phyloP scores from a whole-genome alignment of 2,329 filamentous ascomycete genomes.

The Alternaria brassicae region DNA sequence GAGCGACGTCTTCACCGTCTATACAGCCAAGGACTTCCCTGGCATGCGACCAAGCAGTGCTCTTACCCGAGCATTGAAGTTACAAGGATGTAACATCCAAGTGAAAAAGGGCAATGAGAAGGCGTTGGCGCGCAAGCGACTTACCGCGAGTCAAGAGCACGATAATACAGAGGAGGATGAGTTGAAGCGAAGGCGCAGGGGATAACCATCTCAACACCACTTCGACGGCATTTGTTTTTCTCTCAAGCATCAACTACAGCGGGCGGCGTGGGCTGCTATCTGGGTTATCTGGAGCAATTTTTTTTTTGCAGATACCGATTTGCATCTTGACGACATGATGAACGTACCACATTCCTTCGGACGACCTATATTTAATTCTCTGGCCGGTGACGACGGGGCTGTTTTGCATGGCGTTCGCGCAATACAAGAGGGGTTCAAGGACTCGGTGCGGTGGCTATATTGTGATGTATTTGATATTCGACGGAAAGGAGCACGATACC shows the following conservation, averaged over 20 bases:
- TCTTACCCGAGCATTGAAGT: constrained; percentile 75
- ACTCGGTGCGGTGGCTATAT: constrained; percentile 21
- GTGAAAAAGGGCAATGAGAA: constrained; percentile 86
- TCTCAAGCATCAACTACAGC: constrained; percentile 28
- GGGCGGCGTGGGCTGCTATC: constrained; percentile 39
- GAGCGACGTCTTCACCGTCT: constrained; percentile 79
- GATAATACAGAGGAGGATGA: constrained; percentile 51
- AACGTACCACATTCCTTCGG: constrained; percentile 29
- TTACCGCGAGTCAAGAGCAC: constrained; percentile 50
- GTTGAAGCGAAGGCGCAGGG: constrained; percentile 48
- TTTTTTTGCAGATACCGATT: constrained; percentile 36
- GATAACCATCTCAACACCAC: constrained; percentile 28
- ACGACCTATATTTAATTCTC: constrained; percentile 23
- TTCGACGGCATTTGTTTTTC: constrained; percentile 4
- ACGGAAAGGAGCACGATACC: constrained; percentile 47
- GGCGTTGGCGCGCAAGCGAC: constrained; percentile 53
- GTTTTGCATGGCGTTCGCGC: constrained; percentile 11
- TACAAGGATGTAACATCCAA: constrained; percentile 82
- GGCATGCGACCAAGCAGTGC: constrained; percentile 81
- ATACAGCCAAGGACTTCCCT: constrained; percentile 84
- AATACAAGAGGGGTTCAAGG: constrained; percentile 5
- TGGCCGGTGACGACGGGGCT: constrained; percentile 15
- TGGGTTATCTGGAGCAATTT: constrained; percentile 43
- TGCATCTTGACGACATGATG: constrained; percentile 46
- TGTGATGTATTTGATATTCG: constrained; percentile 40